Evolutionary conservation across 805 yeast genomes (phyloP), one percentile per base, ranked within the genome.

Genomic region (Lachancea cidri): DNA sequence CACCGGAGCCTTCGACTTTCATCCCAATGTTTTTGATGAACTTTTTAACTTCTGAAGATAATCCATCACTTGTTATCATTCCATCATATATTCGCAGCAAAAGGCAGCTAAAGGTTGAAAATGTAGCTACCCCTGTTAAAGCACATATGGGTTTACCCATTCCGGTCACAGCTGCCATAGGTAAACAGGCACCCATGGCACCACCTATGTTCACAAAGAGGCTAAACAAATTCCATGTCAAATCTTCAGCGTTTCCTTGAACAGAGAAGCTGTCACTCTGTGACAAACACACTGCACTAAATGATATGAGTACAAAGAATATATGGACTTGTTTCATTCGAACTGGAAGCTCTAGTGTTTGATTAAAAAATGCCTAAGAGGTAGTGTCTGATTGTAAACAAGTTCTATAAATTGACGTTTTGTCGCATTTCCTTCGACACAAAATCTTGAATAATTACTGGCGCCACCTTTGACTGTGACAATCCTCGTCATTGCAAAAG

Each of bases 191-290:
- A 7, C 32, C 33, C 7, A 41, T 30, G 5, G 35, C 20, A 9
- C 39, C 44, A 5, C 39, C 44, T 4, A 36, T 11, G 16, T 31
- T 37, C 2, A 41, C 15, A n/a, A 41, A 31, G 5, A 41, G 18
- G 24, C 35, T 32, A 20, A 41, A 41, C 6, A 33, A 18, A 14
- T 41, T 41, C 44, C 44, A 41, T 16, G 25, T 36, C 9, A 41
- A 13, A 14, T 36, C 44, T 24, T 36, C 22, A 5, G 25, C 13
- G 35, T 41, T 36, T 3, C 24, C 29, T 25, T 31, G 40, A 9
- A 31, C 25, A 16, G 25, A 36, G 9, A 41, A 17, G 19, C 5
- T 24, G 17, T 19, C 17, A n/a, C 31, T 33, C 16, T 41, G 35
- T 4, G 36, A 11, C 8, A 13, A 6, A 15, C 16, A 11, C 7